These are phyloP conservation scores for Hygrocybe coccinea DNA, from an alignment of 768 basidiomycete genomes.

Conservation along the genomic window DNA sequence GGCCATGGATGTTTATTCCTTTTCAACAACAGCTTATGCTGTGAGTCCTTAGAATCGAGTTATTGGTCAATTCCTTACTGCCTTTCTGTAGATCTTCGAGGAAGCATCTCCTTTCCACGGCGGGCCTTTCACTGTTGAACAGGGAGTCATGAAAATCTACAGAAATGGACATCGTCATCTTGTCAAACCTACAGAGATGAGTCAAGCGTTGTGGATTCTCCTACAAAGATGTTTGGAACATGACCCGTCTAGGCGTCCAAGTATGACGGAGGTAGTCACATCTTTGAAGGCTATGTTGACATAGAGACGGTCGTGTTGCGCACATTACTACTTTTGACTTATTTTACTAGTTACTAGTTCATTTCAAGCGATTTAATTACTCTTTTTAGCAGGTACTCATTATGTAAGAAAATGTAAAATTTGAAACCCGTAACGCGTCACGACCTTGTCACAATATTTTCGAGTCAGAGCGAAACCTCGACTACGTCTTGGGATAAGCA, in stretches of 20 bases:
- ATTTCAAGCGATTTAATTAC: no score
- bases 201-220: background rate
- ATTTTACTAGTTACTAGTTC: no score
- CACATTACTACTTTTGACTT: no score
- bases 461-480: no score
- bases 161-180: background rate
- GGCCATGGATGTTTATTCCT: background rate
- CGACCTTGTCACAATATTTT: no score
- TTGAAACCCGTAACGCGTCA: no score
- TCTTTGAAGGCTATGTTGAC: no score
- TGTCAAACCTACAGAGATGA: background rate
- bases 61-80: background rate
- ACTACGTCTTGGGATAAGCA: no score
- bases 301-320: no score
- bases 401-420: no score
- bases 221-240: background rate
- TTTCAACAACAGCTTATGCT: background rate
- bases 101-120: background rate
- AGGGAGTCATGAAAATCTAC: background rate
- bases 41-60: background rate
- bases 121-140: background rate
- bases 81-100: background rate
- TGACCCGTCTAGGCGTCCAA: background rate
- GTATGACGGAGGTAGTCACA: background rate
- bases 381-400: no score